A percentile compares a stretch with the other conserved stretches of the same genome.
These are phyloP conservation scores for Bothriochloa decipiens DNA, from an alignment of 176 grass and related monocot genomes.

Conservation along the genomic window DNA sequence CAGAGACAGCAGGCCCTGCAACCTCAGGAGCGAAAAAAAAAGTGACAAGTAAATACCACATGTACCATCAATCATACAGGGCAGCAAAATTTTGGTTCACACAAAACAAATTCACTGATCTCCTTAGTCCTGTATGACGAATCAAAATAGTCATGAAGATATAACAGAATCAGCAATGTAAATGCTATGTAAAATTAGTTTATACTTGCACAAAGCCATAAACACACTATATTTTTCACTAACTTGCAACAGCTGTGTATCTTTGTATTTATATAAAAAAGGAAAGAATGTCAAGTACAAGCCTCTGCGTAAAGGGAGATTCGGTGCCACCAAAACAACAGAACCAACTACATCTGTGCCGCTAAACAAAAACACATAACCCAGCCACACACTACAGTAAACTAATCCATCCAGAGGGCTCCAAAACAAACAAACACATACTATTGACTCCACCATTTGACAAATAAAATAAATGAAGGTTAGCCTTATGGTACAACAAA, in stretches of 20 bases:
- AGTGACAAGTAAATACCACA: slow-evolving; percentile 12
- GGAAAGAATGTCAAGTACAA: background rate
- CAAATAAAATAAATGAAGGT: too few species aligned
- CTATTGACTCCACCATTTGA: too few species aligned
- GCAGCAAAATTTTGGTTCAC: background rate
- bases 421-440: background rate
- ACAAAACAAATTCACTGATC: background rate
- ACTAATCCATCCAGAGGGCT: background rate
- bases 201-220: slow-evolving; percentile 14
- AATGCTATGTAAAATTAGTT: slow-evolving; percentile 18
- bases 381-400: background rate
- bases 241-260: background rate
- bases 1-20: background rate
- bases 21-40: background rate
- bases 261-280: background rate
- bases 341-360: background rate
- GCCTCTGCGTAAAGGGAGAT: background rate
- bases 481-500: background rate
- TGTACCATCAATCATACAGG: background rate
- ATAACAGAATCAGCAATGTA: slow-evolving; percentile 22
- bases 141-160: background rate
- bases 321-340: background rate
- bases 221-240: background rate
- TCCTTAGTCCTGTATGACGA: slow-evolving; percentile 6
- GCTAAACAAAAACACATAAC: background rate